A percentile compares a stretch with the other conserved stretches of the same genome.
Evolutionary conservation across 1,284 basidiomycete species (phyloP).

Genomic region (Cryptococcus sp.): DNA sequence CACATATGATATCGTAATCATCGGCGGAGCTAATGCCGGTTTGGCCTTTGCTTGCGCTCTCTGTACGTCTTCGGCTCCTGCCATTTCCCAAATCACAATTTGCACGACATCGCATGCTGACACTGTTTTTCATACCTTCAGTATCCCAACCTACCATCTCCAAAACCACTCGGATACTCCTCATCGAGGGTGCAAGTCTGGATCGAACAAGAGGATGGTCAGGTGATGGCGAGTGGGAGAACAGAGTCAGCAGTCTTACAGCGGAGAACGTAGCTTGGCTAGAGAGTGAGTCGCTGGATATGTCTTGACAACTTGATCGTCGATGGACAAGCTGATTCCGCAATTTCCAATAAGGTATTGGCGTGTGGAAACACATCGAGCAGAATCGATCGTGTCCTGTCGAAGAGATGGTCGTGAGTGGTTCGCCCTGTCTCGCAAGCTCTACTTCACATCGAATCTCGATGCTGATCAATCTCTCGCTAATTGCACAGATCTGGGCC

Average conservation of each 20-base stretch:
- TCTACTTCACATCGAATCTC: not conserved
- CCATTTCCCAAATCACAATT: not conserved
- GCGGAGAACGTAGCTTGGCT: conserved; percentile 77
- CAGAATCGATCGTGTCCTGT: conserved; percentile 67
- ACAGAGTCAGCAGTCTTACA: conserved; percentile 86
- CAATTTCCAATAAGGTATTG: conserved; percentile 63
- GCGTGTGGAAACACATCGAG: conserved; percentile 81
- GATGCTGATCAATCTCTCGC: not conserved
- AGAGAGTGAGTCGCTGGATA: conserved; percentile 59
- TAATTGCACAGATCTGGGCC: conserved; percentile 67
- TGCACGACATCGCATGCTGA: too few relatives aligned
- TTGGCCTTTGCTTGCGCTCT: conserved; percentile 85
- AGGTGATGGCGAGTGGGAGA: conserved; percentile 67
- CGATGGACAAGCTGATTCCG: not conserved
- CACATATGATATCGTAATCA: conserved; percentile 79
- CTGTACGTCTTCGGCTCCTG: conserved; percentile 57
- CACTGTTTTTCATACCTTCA: conserved; percentile 37
- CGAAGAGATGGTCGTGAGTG: conserved; percentile 76
- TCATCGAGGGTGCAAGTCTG: conserved; percentile 79
- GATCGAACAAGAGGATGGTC: conserved; percentile 69
- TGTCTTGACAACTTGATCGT: not conserved
- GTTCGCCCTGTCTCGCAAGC: not conserved
- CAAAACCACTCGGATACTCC: conserved; percentile 62
- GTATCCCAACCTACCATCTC: conserved; percentile 60
- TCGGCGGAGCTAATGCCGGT: conserved; percentile 91